A percentile compares a stretch with the other conserved stretches of the same genome.
Conservation (phyloP, 2,329 filamentous ascomycete species). For the Beauveria brongniartii region DNA sequence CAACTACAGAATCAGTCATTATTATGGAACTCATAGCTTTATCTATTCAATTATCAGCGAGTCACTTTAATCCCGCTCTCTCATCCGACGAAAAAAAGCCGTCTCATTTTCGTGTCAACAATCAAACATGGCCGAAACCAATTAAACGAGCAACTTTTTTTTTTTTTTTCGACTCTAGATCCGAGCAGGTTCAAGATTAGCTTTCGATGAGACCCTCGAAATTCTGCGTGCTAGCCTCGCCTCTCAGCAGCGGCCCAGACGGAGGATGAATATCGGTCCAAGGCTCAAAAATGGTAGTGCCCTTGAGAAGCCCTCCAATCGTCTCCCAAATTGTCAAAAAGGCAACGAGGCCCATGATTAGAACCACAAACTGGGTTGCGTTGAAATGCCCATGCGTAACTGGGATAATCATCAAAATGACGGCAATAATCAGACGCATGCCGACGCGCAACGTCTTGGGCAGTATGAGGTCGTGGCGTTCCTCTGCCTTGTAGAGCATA, state of each 20-base stretch:
- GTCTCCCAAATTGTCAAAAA: slow-evolving; percentile 38
- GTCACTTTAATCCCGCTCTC: background rate
- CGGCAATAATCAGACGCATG: slow-evolving; percentile 24
- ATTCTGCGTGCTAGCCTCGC: slow-evolving; percentile 13
- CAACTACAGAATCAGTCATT: background rate
- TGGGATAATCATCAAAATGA: slow-evolving; percentile 28
- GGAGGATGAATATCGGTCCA: slow-evolving; percentile 24
- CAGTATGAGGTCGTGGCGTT: slow-evolving; percentile 26
- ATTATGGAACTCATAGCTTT: background rate
- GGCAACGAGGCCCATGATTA: slow-evolving; percentile 35
- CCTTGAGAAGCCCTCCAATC: slow-evolving; percentile 25
- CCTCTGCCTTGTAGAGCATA: slow-evolving; percentile 32
- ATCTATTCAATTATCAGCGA: background rate
- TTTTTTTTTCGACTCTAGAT: background rate
- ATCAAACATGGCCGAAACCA: no score
- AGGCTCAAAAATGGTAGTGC: slow-evolving; percentile 25
- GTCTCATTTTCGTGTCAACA: background rate
- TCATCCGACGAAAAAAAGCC: background rate
- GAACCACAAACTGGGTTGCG: slow-evolving; percentile 28
- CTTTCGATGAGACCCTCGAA: slow-evolving; percentile 12
- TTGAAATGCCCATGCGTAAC: slow-evolving; percentile 24
- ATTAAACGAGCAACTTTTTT: background rate
- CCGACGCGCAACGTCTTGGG: slow-evolving; percentile 26
- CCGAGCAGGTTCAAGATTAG: background rate
- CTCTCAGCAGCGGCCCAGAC: slow-evolving; percentile 1